Conservation (phyloP, 805 yeast genomes). For the Wickerhamiella cacticola region DNA sequence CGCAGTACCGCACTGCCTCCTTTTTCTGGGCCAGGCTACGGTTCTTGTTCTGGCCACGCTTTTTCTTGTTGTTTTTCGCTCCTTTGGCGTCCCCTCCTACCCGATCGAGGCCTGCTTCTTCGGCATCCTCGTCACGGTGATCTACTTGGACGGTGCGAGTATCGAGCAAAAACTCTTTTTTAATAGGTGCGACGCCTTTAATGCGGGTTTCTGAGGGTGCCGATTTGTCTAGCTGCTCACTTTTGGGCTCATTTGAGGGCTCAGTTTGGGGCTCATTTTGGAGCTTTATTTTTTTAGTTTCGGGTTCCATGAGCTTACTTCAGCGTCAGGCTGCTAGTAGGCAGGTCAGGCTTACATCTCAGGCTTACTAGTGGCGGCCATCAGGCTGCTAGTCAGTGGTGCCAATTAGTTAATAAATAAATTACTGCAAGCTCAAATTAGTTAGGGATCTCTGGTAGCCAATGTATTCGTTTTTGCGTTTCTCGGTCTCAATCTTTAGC, state of each 20-base stretch:
- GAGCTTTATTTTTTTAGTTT: neutral
- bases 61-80: constrained; percentile 16
- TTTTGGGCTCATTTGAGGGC: neutral
- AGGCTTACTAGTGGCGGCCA: too few species aligned
- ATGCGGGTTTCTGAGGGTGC: too few species aligned
- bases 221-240: too few species aligned
- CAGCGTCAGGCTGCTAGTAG: too few species aligned
- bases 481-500: constrained; percentile 19
- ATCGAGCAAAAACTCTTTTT: constrained; percentile 12
- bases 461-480: constrained; percentile 19
- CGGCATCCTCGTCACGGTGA: constrained; percentile 13
- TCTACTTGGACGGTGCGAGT: neutral
- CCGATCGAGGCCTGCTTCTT: constrained; percentile 19
- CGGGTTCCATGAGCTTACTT: neutral
- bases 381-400: too few species aligned
- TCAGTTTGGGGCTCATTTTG: neutral
- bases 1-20: constrained; percentile 21
- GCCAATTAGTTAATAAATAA: neutral
- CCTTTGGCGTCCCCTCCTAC: constrained; percentile 16
- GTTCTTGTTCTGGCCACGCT: constrained; percentile 23
- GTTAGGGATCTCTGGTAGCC: constrained; percentile 13
- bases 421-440: constrained; percentile 11
- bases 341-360: too few species aligned
- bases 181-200: constrained; percentile 24
- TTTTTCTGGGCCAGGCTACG: constrained; percentile 20